A percentile compares a stretch with the other conserved stretches of the same genome.
Evolutionary conservation across 345 rosid genomes (phyloP).

Genomic region (Eutrema japonicum): DNA sequence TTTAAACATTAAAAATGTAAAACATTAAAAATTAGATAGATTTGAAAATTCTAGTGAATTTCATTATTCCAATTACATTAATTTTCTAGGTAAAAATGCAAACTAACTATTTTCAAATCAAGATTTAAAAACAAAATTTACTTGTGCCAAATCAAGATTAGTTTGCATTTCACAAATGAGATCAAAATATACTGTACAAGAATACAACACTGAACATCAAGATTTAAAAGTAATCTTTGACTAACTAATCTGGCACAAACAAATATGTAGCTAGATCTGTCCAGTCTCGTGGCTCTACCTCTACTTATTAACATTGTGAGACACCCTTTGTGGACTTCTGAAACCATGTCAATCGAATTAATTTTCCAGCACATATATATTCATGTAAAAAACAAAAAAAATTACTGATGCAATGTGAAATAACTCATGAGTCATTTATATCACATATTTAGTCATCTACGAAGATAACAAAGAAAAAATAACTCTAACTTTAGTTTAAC

Average conservation of each 20-base stretch:
- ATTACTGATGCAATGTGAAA: conserved; percentile 31
- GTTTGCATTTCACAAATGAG: background rate
- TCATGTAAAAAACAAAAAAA: background rate
- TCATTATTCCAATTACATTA: too few relatives aligned
- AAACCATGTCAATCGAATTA: conserved; percentile 18
- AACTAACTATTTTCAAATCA: too few relatives aligned
- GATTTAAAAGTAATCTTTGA: background rate
- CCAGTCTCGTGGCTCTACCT: conserved; percentile 10
- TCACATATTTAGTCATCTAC: conserved; percentile 2
- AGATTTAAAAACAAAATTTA: too few relatives aligned
- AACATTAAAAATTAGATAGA: too few relatives aligned
- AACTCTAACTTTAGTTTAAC: too few relatives aligned
- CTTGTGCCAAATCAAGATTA: background rate
- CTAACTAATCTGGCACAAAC: background rate
- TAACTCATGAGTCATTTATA: conserved; percentile 8
- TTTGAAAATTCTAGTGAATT: too few relatives aligned
- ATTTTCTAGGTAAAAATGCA: too few relatives aligned
- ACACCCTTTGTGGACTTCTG: conserved; percentile 8
- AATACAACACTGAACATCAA: background rate
- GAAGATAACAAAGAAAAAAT: background rate
- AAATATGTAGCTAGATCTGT: background rate
- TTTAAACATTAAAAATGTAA: too few relatives aligned
- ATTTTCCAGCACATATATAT: conserved; percentile 21
- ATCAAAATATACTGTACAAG: background rate
- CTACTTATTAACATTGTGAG: conserved; percentile 6